Conservation (phyloP, 139 green algal species). For the Tetraselmis striata region DNA sequence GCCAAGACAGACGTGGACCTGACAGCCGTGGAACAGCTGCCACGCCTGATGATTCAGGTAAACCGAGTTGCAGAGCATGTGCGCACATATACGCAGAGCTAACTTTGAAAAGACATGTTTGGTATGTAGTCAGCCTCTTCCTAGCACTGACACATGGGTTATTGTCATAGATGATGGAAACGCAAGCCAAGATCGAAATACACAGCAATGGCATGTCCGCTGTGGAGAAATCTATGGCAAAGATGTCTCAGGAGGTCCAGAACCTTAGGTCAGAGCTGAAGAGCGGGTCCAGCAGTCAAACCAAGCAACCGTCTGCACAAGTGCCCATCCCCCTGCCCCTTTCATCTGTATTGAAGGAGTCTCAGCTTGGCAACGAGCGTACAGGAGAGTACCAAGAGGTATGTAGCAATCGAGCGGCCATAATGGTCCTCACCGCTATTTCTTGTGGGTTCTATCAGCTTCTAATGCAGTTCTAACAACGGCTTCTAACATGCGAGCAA, state of each 20-base stretch:
- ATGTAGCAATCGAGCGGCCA: not conserved
- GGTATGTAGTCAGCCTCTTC: too few species aligned
- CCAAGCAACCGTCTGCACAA: not conserved
- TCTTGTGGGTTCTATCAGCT: too few species aligned
- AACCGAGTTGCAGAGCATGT: too few species aligned
- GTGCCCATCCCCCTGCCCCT: not conserved
- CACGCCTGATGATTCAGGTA: not conserved
- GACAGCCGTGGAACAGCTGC: not conserved
- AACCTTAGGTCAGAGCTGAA: not conserved
- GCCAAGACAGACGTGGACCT: not conserved
- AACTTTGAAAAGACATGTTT: too few species aligned
- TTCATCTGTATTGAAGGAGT: not conserved
- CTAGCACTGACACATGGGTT: too few species aligned
- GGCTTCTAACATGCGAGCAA: too few species aligned
- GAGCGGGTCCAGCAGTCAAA: not conserved
- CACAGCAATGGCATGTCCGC: not conserved
- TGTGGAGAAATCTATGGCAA: not conserved
- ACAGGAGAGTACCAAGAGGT: not conserved
- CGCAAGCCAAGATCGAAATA: not conserved
- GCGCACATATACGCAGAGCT: too few species aligned
- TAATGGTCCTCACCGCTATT: too few species aligned
- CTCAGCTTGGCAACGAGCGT: not conserved
- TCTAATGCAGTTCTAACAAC: too few species aligned
- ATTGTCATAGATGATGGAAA: not conserved
- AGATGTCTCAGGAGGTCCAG: not conserved